Conservation (phyloP, 2,329 filamentous ascomycete genomes). For the Colletotrichum camelliae region DNA sequence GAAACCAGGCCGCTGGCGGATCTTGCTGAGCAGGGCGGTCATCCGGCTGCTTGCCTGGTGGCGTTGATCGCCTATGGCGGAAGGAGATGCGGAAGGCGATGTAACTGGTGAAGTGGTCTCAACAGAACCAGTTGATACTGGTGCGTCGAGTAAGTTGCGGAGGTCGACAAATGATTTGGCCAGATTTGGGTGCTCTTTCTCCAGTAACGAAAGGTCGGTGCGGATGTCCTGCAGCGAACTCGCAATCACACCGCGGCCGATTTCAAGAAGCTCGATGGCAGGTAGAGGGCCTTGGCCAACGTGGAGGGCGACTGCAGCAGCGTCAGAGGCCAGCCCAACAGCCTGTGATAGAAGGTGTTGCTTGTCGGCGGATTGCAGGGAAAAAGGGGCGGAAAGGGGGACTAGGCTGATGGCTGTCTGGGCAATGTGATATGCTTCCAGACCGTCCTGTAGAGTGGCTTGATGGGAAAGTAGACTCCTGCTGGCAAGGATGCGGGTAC, state of each 20-base stretch:
- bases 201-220: conserved; percentile 4
- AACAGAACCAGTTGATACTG: not conserved
- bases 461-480: not conserved
- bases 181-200: not conserved
- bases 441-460: not conserved
- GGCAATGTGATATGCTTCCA: not conserved
- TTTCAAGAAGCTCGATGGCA: conserved; percentile 29
- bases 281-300: conserved; percentile 1
- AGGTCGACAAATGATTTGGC: not conserved
- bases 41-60: not conserved
- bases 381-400: not conserved
- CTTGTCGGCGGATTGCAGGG: conserved; percentile 21
- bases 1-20: conserved; percentile 26
- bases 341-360: conserved; percentile 21
- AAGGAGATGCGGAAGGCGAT: not conserved
- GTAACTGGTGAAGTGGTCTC: not conserved
- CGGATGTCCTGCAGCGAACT: conserved; percentile 26
- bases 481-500: not conserved
- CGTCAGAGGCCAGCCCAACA: conserved; percentile 24
- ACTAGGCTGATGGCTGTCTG: not conserved
- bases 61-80: not conserved
- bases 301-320: conserved; percentile 26
- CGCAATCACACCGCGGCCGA: conserved; percentile 31
- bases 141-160: not conserved
- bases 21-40: conserved; percentile 10